A percentile compares a stretch with the other conserved stretches of the same genome.
phyloP scores from a whole-genome alignment of 768 basidiomycete genomes.

The Leucocoprinus birnbaumii region DNA sequence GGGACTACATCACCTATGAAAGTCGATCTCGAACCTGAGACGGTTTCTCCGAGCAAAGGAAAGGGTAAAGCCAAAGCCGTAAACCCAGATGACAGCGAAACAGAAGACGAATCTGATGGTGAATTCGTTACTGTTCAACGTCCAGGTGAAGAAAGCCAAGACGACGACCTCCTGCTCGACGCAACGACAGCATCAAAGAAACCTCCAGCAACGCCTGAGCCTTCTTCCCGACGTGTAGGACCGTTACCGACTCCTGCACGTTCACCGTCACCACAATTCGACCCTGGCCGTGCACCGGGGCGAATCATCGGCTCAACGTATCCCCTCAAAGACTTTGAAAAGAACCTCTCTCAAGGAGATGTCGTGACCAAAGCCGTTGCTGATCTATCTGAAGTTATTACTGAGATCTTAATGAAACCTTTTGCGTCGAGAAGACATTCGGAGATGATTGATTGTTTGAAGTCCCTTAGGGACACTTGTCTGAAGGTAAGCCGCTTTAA shows the following conservation, averaged over 20 bases:
- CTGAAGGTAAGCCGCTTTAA: constrained; percentile 44
- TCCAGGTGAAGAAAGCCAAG: constrained; percentile 21
- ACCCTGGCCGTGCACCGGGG: constrained; percentile 58
- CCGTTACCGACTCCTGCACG: constrained; percentile 54
- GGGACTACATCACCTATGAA: background rate
- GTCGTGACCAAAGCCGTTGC: constrained; percentile 83
- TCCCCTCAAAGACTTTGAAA: constrained; percentile 76
- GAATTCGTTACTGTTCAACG: constrained; percentile 13
- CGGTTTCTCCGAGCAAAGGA: constrained; percentile 13
- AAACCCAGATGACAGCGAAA: constrained; percentile 43
- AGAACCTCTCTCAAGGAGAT: constrained; percentile 70
- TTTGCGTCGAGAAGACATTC: constrained; percentile 66
- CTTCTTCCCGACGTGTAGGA: constrained; percentile 15
- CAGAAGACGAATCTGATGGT: constrained; percentile 44
- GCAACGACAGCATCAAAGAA: constrained; percentile 16
- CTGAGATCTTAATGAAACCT: constrained; percentile 65
- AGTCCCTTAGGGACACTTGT: constrained; percentile 60
- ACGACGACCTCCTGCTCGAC: constrained; percentile 25
- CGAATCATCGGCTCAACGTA: constrained; percentile 72
- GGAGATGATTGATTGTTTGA: constrained; percentile 76
- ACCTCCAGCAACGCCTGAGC: constrained; percentile 18
- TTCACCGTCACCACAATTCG: constrained; percentile 39
- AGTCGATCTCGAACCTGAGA: background rate
- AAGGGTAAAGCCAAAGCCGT: constrained; percentile 28
- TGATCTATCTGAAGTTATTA: constrained; percentile 70